Evolutionary conservation across 2,329 filamentous ascomycete genomes (phyloP).

Genomic region (Botrytis byssoidea): DNA sequence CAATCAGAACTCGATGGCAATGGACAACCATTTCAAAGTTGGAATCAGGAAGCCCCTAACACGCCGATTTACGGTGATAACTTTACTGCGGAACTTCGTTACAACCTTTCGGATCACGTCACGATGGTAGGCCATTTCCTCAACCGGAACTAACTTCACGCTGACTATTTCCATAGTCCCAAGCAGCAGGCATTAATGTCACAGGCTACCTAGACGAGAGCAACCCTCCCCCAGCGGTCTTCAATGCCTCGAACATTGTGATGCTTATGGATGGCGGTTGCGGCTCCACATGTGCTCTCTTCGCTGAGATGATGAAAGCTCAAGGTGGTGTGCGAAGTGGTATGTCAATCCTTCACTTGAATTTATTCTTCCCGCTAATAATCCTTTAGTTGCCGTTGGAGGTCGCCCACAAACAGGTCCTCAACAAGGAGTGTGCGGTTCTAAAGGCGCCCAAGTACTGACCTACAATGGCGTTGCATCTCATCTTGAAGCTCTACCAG

Average conservation of each 20-base stretch:
- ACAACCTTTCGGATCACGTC: constrained; percentile 31
- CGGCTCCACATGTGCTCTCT: constrained; percentile 58
- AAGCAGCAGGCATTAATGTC: constrained; percentile 33
- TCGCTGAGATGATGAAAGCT: constrained; percentile 53
- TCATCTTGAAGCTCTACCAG: not conserved
- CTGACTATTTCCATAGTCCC: not conserved
- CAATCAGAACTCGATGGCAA: constrained; percentile 16
- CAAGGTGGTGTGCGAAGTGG: constrained; percentile 37
- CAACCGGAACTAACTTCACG: not conserved
- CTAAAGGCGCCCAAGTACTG: constrained; percentile 51
- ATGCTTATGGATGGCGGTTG: constrained; percentile 51
- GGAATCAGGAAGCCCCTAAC: constrained; percentile 22
- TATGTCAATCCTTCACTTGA: not conserved
- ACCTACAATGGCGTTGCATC: not conserved
- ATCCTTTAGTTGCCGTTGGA: constrained; percentile 50
- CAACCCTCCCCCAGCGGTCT: constrained; percentile 39
- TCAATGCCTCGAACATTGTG: constrained; percentile 42
- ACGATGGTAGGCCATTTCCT: constrained; percentile 21
- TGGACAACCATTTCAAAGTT: constrained; percentile 25
- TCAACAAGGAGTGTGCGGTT: constrained; percentile 64
- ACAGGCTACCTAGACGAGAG: constrained; percentile 37
- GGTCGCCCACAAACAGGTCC: constrained; percentile 53
- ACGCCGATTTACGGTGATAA: constrained; percentile 13
- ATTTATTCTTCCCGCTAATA: not conserved
- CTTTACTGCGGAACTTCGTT: constrained; percentile 26